Evolutionary conservation across 352 stramenopile genomes (phyloP).

Genomic region (Globisporangium parvum): DNA sequence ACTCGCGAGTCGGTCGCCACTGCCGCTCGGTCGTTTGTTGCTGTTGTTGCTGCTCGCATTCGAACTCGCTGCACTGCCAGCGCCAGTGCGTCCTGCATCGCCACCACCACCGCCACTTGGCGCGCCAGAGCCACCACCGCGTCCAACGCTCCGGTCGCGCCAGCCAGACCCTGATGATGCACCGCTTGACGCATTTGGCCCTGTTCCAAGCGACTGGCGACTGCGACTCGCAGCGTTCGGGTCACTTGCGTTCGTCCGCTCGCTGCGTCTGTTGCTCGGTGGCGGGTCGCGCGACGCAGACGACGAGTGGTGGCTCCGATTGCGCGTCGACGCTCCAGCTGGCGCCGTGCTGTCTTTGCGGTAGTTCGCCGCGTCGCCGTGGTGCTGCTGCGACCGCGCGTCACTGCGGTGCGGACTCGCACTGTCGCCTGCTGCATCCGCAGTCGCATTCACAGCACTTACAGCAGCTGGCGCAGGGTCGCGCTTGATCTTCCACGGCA

Average conservation of each 20-base stretch:
- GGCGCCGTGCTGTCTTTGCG: slow-evolving; percentile 19
- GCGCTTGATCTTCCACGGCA: slow-evolving; percentile 68
- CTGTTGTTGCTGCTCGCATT: slow-evolving; percentile 8
- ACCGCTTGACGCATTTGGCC: neutral
- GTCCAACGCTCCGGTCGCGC: slow-evolving; percentile 36
- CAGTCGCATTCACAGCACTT: slow-evolving; percentile 5
- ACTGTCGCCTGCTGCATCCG: slow-evolving; percentile 18
- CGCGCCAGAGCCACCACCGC: slow-evolving; percentile 3
- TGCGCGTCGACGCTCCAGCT: slow-evolving; percentile 18
- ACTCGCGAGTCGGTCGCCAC: slow-evolving; percentile 1
- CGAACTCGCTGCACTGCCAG: neutral
- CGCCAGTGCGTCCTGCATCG: neutral
- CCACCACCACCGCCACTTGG: neutral
- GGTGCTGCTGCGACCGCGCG: slow-evolving; percentile 15
- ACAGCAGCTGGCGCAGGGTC: slow-evolving; percentile 20
- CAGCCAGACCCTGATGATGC: slow-evolving; percentile 11
- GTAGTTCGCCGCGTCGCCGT: slow-evolving; percentile 15
- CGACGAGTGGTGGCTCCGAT: slow-evolving; percentile 42
- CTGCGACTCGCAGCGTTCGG: slow-evolving; percentile 6
- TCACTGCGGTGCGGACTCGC: slow-evolving; percentile 18
- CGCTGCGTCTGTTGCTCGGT: slow-evolving; percentile 21
- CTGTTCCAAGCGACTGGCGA: neutral
- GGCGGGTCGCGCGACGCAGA: slow-evolving; percentile 21
- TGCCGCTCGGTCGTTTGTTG: slow-evolving; percentile 7
- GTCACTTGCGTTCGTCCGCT: slow-evolving; percentile 31